Evolutionary conservation across 1,284 basidiomycete genomes (phyloP).

Genomic region (Coniferiporia weirii): DNA sequence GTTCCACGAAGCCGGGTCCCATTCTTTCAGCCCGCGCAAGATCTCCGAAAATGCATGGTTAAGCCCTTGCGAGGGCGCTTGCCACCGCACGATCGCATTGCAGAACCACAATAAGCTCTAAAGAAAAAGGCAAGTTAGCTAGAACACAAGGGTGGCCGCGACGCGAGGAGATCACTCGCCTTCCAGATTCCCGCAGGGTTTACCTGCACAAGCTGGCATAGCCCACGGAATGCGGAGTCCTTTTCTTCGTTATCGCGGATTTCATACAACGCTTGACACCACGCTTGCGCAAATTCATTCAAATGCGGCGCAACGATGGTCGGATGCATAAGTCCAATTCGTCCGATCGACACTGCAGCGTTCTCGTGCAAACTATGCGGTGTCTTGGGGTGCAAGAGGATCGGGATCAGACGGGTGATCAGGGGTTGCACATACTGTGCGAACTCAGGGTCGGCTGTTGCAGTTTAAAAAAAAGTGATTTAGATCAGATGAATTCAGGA

Average conservation of each 20-base stretch:
- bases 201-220: constrained; percentile 92
- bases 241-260: constrained; percentile 99
- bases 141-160: background rate
- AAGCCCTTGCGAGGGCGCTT: constrained; percentile 80
- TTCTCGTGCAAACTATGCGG: constrained; percentile 96
- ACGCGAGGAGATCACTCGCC: constrained; percentile 41
- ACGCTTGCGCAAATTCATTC: constrained; percentile 87
- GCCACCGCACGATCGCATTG: constrained; percentile 95
- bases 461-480: constrained; percentile 1
- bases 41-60: constrained; percentile 88
- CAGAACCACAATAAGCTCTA: constrained; percentile 93
- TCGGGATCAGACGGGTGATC: constrained; percentile 86
- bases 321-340: constrained; percentile 92
- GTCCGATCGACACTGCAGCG: constrained; percentile 97
- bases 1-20: constrained; percentile 74
- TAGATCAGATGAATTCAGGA: constrained; percentile 14
- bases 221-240: constrained; percentile 97
- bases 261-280: constrained; percentile 97
- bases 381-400: constrained; percentile 87
- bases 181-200: constrained; percentile 90
- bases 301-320: constrained; percentile 85
- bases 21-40: constrained; percentile 79
- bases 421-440: constrained; percentile 85
- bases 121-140: background rate
- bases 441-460: constrained; percentile 72